Base-by-base conservation (phyloP, 345 rosid species). In the Hibiscus trionum region DNA sequence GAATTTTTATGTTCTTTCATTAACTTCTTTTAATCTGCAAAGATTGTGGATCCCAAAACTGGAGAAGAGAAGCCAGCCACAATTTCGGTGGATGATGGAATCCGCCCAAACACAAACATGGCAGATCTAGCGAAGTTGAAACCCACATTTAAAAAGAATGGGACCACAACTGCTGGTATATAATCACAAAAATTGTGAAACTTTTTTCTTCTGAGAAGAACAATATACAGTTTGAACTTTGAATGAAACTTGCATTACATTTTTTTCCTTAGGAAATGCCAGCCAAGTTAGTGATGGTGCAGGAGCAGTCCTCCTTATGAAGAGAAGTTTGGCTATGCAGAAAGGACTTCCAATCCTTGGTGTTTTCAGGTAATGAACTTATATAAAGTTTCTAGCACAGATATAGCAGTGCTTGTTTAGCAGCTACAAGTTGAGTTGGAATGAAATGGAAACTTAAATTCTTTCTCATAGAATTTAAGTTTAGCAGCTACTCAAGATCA, bases 281-380 rank as follows among this genome's bases (percentile, higher is more conserved):
- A 95, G 97, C 84, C 99, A 95, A 80, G 84, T 91, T 66, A 95
- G 97, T 79, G 99, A 95, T 83, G 99, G 97, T 53, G 99, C 99
- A 33, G 99, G 87, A 72, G 99, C 97, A 2, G 99, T 91, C 76
- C 87, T 94, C 61, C 86, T 95, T 61, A 89, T 90, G 93, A 95
- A 92, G 86, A 90, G 97, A 81, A 89, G 91, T 68, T 39, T 86
- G 56, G 99, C 99, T 50, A 4, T 84, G 82, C 86, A 86, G 82
- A 95, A 88, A 73, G 97, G 97, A 46, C 89, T 95, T 56, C 96
- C 99, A 21, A 85, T 95, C 77, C 96, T 95, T 39, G 99, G 99
- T 61, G 84, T 89, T 37, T 92, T 91, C 85, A 90, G 98, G 98
- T 90, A 76, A 74, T 46, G 49, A 60, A 17, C 39, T 60, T 19